phyloP scores from a whole-genome alignment of 306 rosid genomes.

The Pterocarpus santalinus region DNA sequence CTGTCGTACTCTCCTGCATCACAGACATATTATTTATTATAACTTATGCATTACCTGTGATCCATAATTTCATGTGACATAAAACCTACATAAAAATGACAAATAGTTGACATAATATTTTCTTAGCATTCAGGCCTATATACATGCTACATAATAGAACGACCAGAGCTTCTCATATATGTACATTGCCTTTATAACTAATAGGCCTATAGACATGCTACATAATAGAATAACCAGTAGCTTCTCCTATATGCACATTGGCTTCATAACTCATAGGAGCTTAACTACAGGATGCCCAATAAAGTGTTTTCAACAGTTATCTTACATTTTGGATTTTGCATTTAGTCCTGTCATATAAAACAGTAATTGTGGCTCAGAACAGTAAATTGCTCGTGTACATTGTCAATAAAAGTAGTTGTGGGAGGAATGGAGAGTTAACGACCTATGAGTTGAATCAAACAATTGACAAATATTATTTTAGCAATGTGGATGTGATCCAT shows the following conservation, averaged over 20 bases:
- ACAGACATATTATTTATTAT: neutral
- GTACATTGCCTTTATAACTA: neutral
- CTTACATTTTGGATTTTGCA: no score
- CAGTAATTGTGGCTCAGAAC: neutral
- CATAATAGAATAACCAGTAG: no score
- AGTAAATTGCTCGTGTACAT: neutral
- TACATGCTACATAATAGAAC: neutral
- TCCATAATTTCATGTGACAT: neutral
- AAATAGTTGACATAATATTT: neutral
- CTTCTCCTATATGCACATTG: no score
- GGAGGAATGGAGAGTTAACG: neutral
- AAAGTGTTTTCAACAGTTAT: no score
- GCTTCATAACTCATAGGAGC: neutral
- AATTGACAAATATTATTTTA: neutral
- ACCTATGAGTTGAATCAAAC: neutral
- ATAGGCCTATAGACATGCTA: no score
- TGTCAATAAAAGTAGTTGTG: neutral
- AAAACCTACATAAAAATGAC: neutral
- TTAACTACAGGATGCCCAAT: neutral
- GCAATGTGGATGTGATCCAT: neutral
- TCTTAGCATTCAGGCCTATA: neutral
- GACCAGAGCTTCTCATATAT: neutral
- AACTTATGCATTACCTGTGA: neutral
- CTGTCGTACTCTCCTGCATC: slow-evolving; percentile 56
- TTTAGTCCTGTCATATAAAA: no score